Base-by-base conservation (phyloP, 148 eudicot species). In the Fagopyrum homotropicum region DNA sequence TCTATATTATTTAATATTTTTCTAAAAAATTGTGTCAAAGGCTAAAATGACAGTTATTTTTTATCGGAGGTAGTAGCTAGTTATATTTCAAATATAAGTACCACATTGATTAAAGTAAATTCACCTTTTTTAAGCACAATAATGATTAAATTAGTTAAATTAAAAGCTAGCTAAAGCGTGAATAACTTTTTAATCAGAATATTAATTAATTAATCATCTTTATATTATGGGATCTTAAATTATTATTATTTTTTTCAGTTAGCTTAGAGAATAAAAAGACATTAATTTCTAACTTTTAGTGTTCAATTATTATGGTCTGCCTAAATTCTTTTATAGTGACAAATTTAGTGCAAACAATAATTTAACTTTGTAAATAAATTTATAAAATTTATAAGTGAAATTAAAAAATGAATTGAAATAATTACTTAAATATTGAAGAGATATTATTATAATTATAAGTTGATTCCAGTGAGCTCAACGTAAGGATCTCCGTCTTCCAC, bases 241-340 rank as follows among this genome's bases (percentile, higher is more conserved):
- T 57, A 1, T 17, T 57, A 4, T 19, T 57, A 4, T 19, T 19
- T 15, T 15, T 17, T 15, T 14, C n/a, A 52, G 57, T 52, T 16
- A 52, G 17, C 57, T 52, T 52, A 52, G 57, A 17, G 57, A 12
- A 52, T 52, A 52, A 15, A 52, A 60, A 26, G 1, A 7, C 66
- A 60, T 40, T 60, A 60, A 60, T 60, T 60, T 60, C 66, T 60
- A 60, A 30, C 66, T 60, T 60, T 60, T 22, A 11, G 22, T 60
- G 66, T 26, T 60, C 66, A 60, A 60, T 60, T 60, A 26, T 7
- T 26, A 22, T 60, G 35, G 29, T 60, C 63, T 14, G 14, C 22
- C 59, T 54, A 54, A 54, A 17, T 3, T 56, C 61, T 56, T 26
- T 7, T 56, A 56, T 35, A 35, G 40, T 35, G 40, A 35, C 3